A percentile compares a stretch with the other conserved stretches of the same genome.
Evolutionary conservation across 1,284 basidiomycete species (phyloP).

Genomic region (Anthracocystis panici-leucophaei): DNA sequence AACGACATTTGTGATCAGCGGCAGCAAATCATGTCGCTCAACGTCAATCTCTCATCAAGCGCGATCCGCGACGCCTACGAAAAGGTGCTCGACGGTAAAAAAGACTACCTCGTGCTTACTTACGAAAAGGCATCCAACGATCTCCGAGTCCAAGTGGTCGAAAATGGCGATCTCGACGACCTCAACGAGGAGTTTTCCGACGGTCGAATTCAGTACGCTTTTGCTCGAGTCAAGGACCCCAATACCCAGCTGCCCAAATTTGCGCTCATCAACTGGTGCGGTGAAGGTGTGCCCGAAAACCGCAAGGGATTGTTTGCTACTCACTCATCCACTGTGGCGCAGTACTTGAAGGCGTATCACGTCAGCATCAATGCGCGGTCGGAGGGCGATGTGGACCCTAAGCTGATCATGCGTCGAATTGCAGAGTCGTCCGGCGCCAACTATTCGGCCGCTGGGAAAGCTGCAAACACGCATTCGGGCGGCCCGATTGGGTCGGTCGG

Average conservation of each 20-base stretch:
- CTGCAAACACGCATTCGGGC: conserved; percentile 62
- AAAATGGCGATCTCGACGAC: conserved; percentile 80
- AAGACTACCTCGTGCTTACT: conserved; percentile 88
- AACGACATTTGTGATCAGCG: neutral
- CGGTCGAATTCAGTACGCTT: conserved; percentile 94
- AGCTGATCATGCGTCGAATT: conserved; percentile 79
- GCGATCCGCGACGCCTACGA: conserved; percentile 71
- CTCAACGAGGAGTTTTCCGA: conserved; percentile 94
- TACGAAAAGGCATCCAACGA: conserved; percentile 89
- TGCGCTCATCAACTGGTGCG: conserved; percentile 82
- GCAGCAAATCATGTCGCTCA: conserved; percentile 64
- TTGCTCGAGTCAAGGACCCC: conserved; percentile 86
- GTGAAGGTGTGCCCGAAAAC: conserved; percentile 91
- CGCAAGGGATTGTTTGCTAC: conserved; percentile 92
- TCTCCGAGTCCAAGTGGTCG: conserved; percentile 84
- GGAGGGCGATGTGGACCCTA: conserved; percentile 75
- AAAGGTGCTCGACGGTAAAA: conserved; percentile 71
- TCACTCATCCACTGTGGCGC: conserved; percentile 84
- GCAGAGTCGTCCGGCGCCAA: conserved; percentile 92
- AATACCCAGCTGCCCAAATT: conserved; percentile 92
- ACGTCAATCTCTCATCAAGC: conserved; percentile 79
- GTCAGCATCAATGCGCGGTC: conserved; percentile 91
- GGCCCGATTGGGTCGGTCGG: conserved; percentile 64
- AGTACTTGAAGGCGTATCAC: conserved; percentile 83
- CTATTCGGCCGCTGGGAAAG: conserved; percentile 75